Evolutionary conservation across 345 rosid species (phyloP), one percentile per base, ranked within the genome.

Genomic region (Sisymbrium irio): DNA sequence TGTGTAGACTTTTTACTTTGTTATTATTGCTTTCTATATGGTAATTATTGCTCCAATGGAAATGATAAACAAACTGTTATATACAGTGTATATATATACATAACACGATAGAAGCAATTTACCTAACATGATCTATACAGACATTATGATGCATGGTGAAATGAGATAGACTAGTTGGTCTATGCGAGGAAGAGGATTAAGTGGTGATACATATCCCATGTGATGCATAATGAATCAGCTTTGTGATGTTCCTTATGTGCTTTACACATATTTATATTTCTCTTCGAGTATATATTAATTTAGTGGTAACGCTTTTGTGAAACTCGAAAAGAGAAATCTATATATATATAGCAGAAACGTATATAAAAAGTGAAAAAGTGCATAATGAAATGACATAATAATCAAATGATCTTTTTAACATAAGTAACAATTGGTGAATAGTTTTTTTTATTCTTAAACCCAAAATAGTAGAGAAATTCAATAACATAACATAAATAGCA

Each of bases 211-310:
- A 41, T 27, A 27, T 35, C 47, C 47, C 67, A 70, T 36, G 74
- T 70, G 66, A 35, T 59, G 66, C 56, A 58, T 44, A 17, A 22
- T 46, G 27, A 56, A 46, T 35, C 15, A 42, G 44, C 65, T 57
- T 57, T 57, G 65, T 44, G 35, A 28, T 60, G 60, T 49, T 60
- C 39, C 66, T 70, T 46, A 17, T 32, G 27, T 35, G 47, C 28
- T 20, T 35, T 33, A 58, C 47, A 58, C 27, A 32, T 39, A 20
- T 14, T 30, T 22, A 35, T 35, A 10, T 35, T 46, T 35, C 5
- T 59, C 58, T 47, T 59, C 14, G 12, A 22, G 25, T 59, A 11
- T 37, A 37, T 37, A 35, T 20, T 59, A 10, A 33, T 9, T 40
- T 12, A 17, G 2, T 39, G 13, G 18, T 56, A 36, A 9, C 10